Base-by-base conservation (phyloP, 2,329 filamentous ascomycete species). In the Hypoxylon sp. region DNA sequence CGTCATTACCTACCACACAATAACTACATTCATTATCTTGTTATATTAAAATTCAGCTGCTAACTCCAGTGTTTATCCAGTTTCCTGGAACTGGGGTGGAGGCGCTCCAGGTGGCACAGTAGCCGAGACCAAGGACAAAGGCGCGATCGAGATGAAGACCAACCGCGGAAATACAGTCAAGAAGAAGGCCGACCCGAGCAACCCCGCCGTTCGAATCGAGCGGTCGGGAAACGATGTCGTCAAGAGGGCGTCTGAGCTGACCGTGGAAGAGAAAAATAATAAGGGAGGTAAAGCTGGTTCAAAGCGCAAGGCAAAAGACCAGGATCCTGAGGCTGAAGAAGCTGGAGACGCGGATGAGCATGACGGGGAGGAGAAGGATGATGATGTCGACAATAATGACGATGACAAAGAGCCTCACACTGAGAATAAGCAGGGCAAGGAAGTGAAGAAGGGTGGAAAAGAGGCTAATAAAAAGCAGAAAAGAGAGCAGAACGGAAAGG, bases 141-240 rank as follows among this genome's bases (percentile, higher is more conserved):
- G 88, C 77, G 84, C 89, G 73, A 79, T 90, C 56, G 82, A 86
- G 53, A 87, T 91, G 73, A 83, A 86, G 73, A 87, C 87, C 46
- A 85, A 90, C 74, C 81, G 81, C 55, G 88, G 89, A 72, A 91
- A 91, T 77, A 87, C 84, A 28, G 86, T 91, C 76, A 88, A 86
- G 79, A 89, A 88, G 80, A 88, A 87, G 41, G 89, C 87, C 55
- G 83, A 86, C 25, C 83, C 85, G 28, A 82, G 83, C 19, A 87
- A 91, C 69, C 89, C 88, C 2, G 89, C 88, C 32, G 86, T 91
- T 5, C 84, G 86, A 69, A 79, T 91, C 72, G 82, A 82, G 72
- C 83, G 87, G 49, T 80, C 83, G 13, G 88, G 89, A 51, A 89
- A 90, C 72, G 88, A 91, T 75, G 88, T 90, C 19, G 87, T 90